Base-by-base conservation (phyloP, 169 alveolate genomes). In the Cardiosporidium cionae region DNA sequence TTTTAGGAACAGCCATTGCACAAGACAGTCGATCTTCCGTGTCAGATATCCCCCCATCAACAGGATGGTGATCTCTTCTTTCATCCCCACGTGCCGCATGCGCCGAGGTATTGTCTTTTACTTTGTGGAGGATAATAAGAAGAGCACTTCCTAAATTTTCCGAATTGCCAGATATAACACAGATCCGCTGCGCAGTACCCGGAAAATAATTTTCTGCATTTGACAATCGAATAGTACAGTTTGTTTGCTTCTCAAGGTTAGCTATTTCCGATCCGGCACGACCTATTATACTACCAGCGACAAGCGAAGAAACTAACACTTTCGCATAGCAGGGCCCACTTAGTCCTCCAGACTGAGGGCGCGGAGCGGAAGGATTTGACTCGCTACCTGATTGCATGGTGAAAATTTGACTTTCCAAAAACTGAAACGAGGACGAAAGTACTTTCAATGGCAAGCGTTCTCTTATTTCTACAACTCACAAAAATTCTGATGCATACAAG, bases 291-390 rank as follows among this genome's bases (percentile, higher is more conserved):
- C 67, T 67, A 0, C 81, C 81, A 0, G 81, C 81, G 6, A 36
- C 62, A 32, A 27, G 6, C 72, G 62, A 63, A 67, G 31, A 36
- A 7, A 74, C 75, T n/a, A 74, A 3, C 76, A 74, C 7, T 29
- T 74, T 74, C 63, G 52, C 28, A 31, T 62, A 74, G 65, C 81
- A 74, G 33, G 81, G 81, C 34, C 81, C 81, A 37, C 66, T 64
- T 63, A 72, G 58, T 16, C 58, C 58, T 16, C 58, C 58, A n/a
- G 58, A 16, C 16, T 16, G 16, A n/a, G 58, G 58, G 27, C 58
- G 16, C n/a, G n/a, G n/a, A n/a, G n/a, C n/a, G n/a, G n/a, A n/a
- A n/a, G n/a, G n/a, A n/a, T n/a, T n/a, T n/a, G n/a, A n/a, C n/a
- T n/a, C n/a, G n/a, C n/a, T n/a, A n/a, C n/a, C n/a, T n/a, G n/a